Evolutionary conservation across 139 green algal species (phyloP).

Genomic region (Chlamydomonas sphaeroides): DNA sequence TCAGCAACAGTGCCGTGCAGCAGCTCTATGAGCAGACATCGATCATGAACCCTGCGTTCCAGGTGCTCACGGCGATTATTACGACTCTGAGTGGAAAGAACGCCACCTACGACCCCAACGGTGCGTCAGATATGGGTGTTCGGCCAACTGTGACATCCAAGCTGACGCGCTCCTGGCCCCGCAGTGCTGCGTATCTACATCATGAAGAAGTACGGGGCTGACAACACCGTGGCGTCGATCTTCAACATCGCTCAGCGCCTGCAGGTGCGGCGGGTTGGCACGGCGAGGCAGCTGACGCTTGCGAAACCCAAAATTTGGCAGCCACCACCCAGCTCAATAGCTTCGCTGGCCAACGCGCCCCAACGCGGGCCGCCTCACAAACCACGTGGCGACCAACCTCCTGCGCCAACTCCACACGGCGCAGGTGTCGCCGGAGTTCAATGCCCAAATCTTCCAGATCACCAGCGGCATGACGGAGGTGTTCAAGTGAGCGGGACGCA

Average conservation of each 20-base stretch:
- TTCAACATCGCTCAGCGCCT: conserved; percentile 11
- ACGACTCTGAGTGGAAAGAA: neutral
- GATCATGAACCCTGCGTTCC: neutral
- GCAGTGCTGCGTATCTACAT: neutral
- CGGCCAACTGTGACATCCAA: no score
- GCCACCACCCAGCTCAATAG: no score
- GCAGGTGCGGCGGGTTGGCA: no score
- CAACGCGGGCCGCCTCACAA: no score
- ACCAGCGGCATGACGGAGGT: conserved; percentile 1
- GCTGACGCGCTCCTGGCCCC: neutral
- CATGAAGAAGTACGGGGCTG: neutral
- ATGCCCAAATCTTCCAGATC: neutral
- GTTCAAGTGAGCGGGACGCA: no score
- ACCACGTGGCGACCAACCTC: no score
- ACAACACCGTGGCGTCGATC: neutral
- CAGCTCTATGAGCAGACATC: neutral
- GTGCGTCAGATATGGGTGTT: no score
- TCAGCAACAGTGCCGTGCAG: neutral
- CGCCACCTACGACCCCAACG: neutral
- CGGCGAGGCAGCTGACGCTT: no score
- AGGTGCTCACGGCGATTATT: neutral
- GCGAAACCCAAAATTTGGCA: no score
- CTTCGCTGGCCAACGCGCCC: no score
- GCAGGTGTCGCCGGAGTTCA: conserved; percentile 2
- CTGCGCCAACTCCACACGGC: no score